Conservation (phyloP, 495 filamentous ascomycete species). For the Zalerion maritima region DNA sequence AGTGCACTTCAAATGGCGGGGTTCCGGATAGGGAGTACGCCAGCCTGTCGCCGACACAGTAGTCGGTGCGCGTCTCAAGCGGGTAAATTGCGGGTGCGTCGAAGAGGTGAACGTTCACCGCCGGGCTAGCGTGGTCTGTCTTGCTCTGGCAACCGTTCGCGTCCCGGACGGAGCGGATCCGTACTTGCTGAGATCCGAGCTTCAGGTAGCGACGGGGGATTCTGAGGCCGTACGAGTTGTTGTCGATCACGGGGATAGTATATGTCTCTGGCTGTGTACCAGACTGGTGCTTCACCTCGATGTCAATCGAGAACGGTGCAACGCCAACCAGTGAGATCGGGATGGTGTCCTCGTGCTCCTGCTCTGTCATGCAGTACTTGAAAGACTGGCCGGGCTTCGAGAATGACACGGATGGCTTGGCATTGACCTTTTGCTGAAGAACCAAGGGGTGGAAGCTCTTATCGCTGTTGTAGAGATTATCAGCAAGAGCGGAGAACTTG, state of each 20-base stretch:
- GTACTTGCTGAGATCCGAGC: slow-evolving; percentile 71
- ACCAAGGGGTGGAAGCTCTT: slow-evolving; percentile 47
- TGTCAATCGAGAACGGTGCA: slow-evolving; percentile 79
- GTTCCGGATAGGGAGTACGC: slow-evolving; percentile 79
- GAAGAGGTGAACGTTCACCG: slow-evolving; percentile 75
- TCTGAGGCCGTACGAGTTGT: slow-evolving; percentile 56
- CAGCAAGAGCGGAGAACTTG: slow-evolving; percentile 63
- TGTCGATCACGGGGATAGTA: slow-evolving; percentile 58
- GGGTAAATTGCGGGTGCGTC: slow-evolving; percentile 80
- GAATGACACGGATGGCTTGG: slow-evolving; percentile 66
- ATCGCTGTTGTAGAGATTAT: slow-evolving; percentile 70
- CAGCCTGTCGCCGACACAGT: slow-evolving; percentile 89
- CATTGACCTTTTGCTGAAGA: slow-evolving; percentile 68
- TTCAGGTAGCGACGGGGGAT: slow-evolving; percentile 73
- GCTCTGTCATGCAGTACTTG: slow-evolving; percentile 79
- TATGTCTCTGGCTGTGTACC: slow-evolving; percentile 66
- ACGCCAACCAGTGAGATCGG: slow-evolving; percentile 67
- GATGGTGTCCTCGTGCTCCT: slow-evolving; percentile 67
- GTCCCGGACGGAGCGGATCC: slow-evolving; percentile 78
- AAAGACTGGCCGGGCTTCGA: slow-evolving; percentile 83
- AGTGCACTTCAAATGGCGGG: slow-evolving; percentile 83
- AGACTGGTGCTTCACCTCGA: slow-evolving; percentile 83
- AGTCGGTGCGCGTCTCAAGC: slow-evolving; percentile 73
- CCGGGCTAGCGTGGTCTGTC: slow-evolving; percentile 46
- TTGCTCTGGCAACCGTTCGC: slow-evolving; percentile 66